These are phyloP conservation scores for Exophiala dermatitidis DNA, from an alignment of 2,329 filamentous ascomycete species.

Conservation along the genomic window DNA sequence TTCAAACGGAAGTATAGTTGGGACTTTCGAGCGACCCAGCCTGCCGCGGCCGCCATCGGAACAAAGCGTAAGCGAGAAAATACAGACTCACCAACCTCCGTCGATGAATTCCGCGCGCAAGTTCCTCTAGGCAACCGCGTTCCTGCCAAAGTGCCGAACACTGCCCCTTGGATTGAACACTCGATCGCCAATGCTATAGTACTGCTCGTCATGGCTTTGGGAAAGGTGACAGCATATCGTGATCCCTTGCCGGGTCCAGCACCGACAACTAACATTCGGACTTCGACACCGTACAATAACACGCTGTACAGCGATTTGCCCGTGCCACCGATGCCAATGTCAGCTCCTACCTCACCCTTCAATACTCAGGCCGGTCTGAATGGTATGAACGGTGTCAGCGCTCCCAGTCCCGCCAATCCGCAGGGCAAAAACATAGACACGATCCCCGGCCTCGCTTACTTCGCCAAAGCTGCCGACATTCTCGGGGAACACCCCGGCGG, in stretches of 20 bases:
- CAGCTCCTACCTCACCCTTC: slow-evolving; percentile 23
- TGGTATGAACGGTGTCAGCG: slow-evolving; percentile 5
- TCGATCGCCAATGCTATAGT: slow-evolving; percentile 76
- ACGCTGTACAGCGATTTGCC: slow-evolving; percentile 22
- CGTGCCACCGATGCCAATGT: slow-evolving; percentile 26
- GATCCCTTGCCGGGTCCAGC: slow-evolving; percentile 45
- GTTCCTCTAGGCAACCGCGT: background rate
- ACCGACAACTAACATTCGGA: slow-evolving; percentile 28
- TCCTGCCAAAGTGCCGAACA: slow-evolving; percentile 25
- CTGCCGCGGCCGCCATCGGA: slow-evolving; percentile 11
- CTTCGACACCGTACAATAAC: slow-evolving; percentile 28
- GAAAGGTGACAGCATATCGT: slow-evolving; percentile 64
- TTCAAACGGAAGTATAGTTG: slow-evolving; percentile 47
- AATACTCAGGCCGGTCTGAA: slow-evolving; percentile 18
- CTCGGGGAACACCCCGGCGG: slow-evolving; percentile 73
- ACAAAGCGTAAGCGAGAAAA: slow-evolving; percentile 26
- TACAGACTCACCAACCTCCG: slow-evolving; percentile 19
- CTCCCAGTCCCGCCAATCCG: slow-evolving; percentile 31
- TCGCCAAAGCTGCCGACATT: slow-evolving; percentile 77
- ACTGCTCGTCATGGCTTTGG: slow-evolving; percentile 74
- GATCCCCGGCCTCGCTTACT: slow-evolving; percentile 85
- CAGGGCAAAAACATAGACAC: slow-evolving; percentile 66
- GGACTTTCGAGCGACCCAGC: slow-evolving; percentile 16
- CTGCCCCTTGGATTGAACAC: slow-evolving; percentile 35
- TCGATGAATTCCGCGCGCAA: slow-evolving; percentile 13